Base-by-base conservation (phyloP, 257 asterid genomes). In the Anisodus tanguticus region DNA sequence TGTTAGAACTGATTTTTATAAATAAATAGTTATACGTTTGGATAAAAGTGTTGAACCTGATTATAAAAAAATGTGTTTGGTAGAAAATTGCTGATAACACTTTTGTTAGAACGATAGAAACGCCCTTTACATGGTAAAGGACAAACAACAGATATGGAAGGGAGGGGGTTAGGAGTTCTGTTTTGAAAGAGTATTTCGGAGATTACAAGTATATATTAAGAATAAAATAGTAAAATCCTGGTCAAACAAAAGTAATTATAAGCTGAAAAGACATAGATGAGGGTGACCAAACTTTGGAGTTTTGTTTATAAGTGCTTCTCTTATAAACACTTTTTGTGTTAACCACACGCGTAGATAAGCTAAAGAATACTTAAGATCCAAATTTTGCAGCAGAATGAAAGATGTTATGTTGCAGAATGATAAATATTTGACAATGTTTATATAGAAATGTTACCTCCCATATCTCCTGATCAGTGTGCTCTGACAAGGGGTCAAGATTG, bases 401-500 rank as follows among this genome's bases (percentile, higher is more conserved):
- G 66, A 59, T 59, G 66, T 1, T 59, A 17, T 59, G 66, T 1
- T 59, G 31, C 10, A 59, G 66, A 59, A 59, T 58, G 9, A 58
- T 31, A 2, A 4, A 0, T 31, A 3, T 66, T 66, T 66, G 71
- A 31, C 45, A 66, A 5, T 66, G 9, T 6, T 17, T 17, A 0
- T 4, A n/a, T 13, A 19, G 17, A 71, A 9, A 9, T 45, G 60
- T 70, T 59, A 87, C 89, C 90, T 88, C 84, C 90, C 89, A 88
- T 37, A 88, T 86, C 3, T 86, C 87, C 7, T 84, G 83, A 39
- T 88, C 90, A 62, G 58, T 86, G 39, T 88, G 88, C 19, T 86
- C 70, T 3, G 87, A 68, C 31, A 88, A 82, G 4, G 90, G 90
- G 16, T 88, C 90, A 2, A 88, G 74, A 71, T 88, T 88, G 83